phyloP scores from a whole-genome alignment of 352 stramenopile species.

The Globisporangium apiculatum region DNA sequence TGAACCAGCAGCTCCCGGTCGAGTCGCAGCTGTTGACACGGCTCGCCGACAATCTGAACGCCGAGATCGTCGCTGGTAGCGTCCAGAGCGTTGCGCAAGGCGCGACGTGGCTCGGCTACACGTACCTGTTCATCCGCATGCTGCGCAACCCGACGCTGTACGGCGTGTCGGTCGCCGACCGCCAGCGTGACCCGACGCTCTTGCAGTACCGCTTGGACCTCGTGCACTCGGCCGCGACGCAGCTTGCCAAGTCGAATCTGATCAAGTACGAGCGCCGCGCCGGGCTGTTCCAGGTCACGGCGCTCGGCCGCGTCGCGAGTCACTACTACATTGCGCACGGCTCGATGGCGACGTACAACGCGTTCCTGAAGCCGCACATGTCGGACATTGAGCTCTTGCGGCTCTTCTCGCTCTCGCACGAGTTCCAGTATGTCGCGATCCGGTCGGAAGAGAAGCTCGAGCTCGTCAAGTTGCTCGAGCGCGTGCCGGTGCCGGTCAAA shows the following conservation, averaged over 20 bases:
- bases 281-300: conserved; percentile 94
- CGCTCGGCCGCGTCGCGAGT: conserved; percentile 95
- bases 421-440: conserved; percentile 99
- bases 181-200: conserved; percentile 91
- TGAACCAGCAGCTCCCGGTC: conserved; percentile 99
- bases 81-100: conserved; percentile 94
- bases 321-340: conserved; percentile 99
- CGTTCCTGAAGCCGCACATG: conserved; percentile 98
- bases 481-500: conserved; percentile 98
- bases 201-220: conserved; percentile 95
- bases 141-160: conserved; percentile 96
- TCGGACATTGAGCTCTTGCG: conserved; percentile 99
- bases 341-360: conserved; percentile 98
- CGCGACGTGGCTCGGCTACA: conserved; percentile 98
- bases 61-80: conserved; percentile 97
- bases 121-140: conserved; percentile 99
- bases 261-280: conserved; percentile 97
- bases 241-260: conserved; percentile 96
- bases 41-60: conserved; percentile 98
- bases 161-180: conserved; percentile 85
- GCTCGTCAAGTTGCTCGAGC: conserved; percentile 94
- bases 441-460: conserved; percentile 98
- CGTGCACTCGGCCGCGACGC: conserved; percentile 92
- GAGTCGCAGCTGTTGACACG: conserved; percentile 97
- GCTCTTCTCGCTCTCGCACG: conserved; percentile 97